Evolutionary conservation across 768 basidiomycete species (phyloP).

Genomic region (Lactarius pseudohatsudake): DNA sequence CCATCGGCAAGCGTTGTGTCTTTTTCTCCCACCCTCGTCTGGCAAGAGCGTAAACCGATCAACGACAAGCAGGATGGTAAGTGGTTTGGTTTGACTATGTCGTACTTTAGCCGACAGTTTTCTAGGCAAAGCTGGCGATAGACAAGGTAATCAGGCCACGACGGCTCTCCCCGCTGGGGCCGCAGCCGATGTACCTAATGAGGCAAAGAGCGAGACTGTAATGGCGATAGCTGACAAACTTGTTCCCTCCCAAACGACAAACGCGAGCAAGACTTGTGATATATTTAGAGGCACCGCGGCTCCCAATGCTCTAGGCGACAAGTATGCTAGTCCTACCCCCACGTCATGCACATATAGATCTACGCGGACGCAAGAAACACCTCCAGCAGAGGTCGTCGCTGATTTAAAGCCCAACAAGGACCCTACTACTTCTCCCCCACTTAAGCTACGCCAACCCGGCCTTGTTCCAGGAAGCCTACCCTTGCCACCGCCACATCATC

Average conservation of each 20-base stretch:
- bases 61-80: constrained; percentile 10
- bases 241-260: background rate
- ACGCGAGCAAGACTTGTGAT: background rate
- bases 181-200: background rate
- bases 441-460: background rate
- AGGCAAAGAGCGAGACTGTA: background rate
- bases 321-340: background rate
- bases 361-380: background rate
- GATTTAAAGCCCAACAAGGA: background rate
- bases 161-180: background rate
- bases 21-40: background rate
- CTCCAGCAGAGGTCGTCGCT: background rate
- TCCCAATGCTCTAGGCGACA: background rate
- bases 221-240: background rate
- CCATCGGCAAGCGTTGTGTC: constrained; percentile 6
- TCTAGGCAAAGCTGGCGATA: background rate
- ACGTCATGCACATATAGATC: background rate
- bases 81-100: background rate
- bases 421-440: background rate
- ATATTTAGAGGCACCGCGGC: background rate
- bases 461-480: background rate
- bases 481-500: background rate
- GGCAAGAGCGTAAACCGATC: background rate
- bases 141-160: background rate
- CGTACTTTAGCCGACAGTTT: background rate